phyloP scores from a whole-genome alignment of 1,284 basidiomycete genomes.

The Apiotrichum mycotoxinovorans region DNA sequence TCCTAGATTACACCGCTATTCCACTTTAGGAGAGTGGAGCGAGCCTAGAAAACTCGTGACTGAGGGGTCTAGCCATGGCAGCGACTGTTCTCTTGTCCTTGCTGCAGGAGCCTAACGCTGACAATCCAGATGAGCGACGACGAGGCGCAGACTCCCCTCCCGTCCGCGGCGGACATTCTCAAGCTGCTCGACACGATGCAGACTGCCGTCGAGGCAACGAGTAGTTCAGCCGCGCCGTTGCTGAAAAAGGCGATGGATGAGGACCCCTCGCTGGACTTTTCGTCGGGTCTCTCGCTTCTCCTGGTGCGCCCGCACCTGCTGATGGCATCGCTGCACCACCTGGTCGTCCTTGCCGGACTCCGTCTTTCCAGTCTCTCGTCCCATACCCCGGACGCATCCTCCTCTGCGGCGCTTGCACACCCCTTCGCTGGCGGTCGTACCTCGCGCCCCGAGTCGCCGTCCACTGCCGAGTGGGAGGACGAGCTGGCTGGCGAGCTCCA shows the following conservation, averaged over 20 bases:
- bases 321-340: constrained; percentile 81
- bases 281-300: constrained; percentile 83
- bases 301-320: constrained; percentile 83
- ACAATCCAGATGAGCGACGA: constrained; percentile 23
- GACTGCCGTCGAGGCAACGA: constrained; percentile 42
- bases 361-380: constrained; percentile 19
- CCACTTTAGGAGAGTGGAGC: constrained; percentile 48
- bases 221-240: constrained; percentile 35
- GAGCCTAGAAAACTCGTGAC: constrained; percentile 55
- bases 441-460: neutral
- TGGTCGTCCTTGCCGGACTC: constrained; percentile 70
- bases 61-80: constrained; percentile 33
- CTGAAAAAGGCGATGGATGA: constrained; percentile 39
- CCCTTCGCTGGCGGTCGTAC: constrained; percentile 15
- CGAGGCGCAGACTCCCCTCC: constrained; percentile 13
- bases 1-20: constrained; percentile 46
- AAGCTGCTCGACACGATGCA: constrained; percentile 40
- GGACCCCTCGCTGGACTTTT: constrained; percentile 59
- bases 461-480: constrained; percentile 12
- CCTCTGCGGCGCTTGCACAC: constrained; percentile 23
- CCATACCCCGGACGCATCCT: constrained; percentile 10
- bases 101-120: neutral
- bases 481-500: constrained; percentile 39
- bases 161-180: constrained; percentile 32
- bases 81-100: neutral